Evolutionary conservation across 768 basidiomycete genomes (phyloP).

Genomic region (Botryobasidium botryosum): DNA sequence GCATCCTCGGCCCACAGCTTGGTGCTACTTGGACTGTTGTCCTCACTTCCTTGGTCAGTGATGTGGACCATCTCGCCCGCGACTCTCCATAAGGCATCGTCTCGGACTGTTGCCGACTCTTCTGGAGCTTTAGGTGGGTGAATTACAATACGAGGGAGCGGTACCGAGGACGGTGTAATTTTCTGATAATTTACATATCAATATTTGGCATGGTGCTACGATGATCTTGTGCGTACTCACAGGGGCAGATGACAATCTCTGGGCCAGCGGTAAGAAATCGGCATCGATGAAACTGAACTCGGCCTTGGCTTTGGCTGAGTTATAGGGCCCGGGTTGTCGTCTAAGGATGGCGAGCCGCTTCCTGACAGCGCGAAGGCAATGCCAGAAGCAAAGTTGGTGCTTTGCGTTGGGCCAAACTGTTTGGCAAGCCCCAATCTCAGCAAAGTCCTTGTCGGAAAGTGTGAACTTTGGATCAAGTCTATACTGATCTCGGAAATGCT

Average conservation of each 20-base stretch:
- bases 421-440: conserved; percentile 20
- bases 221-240: too few relatives aligned
- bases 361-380: conserved; percentile 20
- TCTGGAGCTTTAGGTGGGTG: too few relatives aligned
- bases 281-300: conserved; percentile 19
- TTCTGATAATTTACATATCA: too few relatives aligned
- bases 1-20: neutral
- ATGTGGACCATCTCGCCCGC: neutral
- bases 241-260: too few relatives aligned
- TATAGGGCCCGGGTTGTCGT: conserved; percentile 17
- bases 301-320: conserved; percentile 13
- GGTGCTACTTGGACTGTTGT: neutral
- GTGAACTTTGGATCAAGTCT: conserved; percentile 16
- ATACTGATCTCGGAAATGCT: conserved; percentile 15
- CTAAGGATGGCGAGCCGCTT: conserved; percentile 17
- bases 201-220: too few relatives aligned
- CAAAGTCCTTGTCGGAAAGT: conserved; percentile 21
- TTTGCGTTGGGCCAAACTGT: conserved; percentile 19
- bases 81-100: too few relatives aligned
- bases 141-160: too few relatives aligned
- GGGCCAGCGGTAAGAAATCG: conserved; percentile 17
- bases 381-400: conserved; percentile 27
- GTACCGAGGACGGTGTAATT: too few relatives aligned
- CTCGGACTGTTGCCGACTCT: too few relatives aligned
- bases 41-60: neutral